Evolutionary conservation across 305 asterid genomes (phyloP), one percentile per base, ranked within the genome.

Genomic region (Fraxinus xanthoxyloides): DNA sequence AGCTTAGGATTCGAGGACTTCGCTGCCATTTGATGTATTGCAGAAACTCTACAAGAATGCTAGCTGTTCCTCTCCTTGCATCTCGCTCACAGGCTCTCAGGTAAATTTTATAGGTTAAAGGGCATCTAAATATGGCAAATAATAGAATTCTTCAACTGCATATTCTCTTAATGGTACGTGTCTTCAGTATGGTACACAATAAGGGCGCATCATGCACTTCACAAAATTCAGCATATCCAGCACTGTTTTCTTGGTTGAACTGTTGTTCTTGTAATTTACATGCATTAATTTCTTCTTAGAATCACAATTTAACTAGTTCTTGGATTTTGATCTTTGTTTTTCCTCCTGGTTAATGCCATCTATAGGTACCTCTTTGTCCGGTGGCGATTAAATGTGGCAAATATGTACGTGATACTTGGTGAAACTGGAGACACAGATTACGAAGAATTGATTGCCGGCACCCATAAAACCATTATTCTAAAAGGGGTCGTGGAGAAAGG

Each of bases 1-100:
- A 91, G 87, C 94, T 95, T 54, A 85, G 98, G 89, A 93, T 93
- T 91, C 92, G 98, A 76, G 98, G 98, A 34, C 92, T 95, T 0
- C 95, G 97, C 28, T 93, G 98, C 88, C 96, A 95, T 84, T 78
- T 93, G 83, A 92, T 93, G 94, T 95, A 91, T 76, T 92, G 95
- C 90, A 88, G 97, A 87, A 91, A 90, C 87, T 91, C 93, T 4
- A 92, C 97, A 30, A 90, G 92, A 86, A 88, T 95, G 92, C 97
- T 93, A 88, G 95, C 86, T 3, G 69, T 95, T 79, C 98, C 98
- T 72, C 92, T 95, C 24, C 94, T 91, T 35, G 98, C 98, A 4
- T 95, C 98, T 24, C 93, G 98, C 28, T 87, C 98, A 31, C 97
- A 93, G 83, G 98, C 98, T 26, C 97, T 95, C 82, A 90, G 97